These are phyloP conservation scores for Talaromyces ruber DNA, from an alignment of 495 filamentous ascomycete species.

Conservation along the genomic window DNA sequence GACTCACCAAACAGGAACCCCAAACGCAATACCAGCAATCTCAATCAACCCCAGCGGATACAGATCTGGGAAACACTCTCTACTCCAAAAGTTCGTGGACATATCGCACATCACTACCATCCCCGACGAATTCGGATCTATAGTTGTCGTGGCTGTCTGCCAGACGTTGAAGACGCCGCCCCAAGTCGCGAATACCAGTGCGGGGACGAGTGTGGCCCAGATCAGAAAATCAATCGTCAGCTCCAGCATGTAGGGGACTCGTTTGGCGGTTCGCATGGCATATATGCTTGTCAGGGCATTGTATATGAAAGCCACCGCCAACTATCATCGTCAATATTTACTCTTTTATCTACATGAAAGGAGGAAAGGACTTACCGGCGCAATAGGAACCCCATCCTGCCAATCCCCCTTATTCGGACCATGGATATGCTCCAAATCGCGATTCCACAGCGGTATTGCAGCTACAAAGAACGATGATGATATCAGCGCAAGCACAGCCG, in stretches of 20 bases:
- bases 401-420: slow-evolving; percentile 6
- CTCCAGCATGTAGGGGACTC: not conserved
- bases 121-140: not conserved
- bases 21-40: slow-evolving; percentile 6
- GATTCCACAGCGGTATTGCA: slow-evolving; percentile 6
- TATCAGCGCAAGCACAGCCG: slow-evolving; percentile 4
- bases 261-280: not conserved
- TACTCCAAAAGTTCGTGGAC: not conserved
- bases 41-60: slow-evolving; percentile 6
- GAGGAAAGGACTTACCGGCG: slow-evolving; percentile 4
- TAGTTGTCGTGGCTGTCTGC: not conserved
- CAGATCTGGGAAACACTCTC: slow-evolving; percentile 8
- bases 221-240: slow-evolving; percentile 7
- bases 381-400: slow-evolving; percentile 10
- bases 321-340: not conserved
- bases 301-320: slow-evolving; percentile 5
- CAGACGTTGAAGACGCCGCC: slow-evolving; percentile 8
- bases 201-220: slow-evolving; percentile 4
- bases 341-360: not conserved
- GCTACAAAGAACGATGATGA: slow-evolving; percentile 7
- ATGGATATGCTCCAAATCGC: slow-evolving; percentile 5
- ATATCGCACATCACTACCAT: slow-evolving; percentile 1
- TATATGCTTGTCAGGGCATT: slow-evolving; percentile 1
- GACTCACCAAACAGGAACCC: slow-evolving; percentile 7
- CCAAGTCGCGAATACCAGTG: slow-evolving; percentile 7